Base-by-base conservation (phyloP, 2,329 filamentous ascomycete genomes). In the Epichloe baconii region DNA sequence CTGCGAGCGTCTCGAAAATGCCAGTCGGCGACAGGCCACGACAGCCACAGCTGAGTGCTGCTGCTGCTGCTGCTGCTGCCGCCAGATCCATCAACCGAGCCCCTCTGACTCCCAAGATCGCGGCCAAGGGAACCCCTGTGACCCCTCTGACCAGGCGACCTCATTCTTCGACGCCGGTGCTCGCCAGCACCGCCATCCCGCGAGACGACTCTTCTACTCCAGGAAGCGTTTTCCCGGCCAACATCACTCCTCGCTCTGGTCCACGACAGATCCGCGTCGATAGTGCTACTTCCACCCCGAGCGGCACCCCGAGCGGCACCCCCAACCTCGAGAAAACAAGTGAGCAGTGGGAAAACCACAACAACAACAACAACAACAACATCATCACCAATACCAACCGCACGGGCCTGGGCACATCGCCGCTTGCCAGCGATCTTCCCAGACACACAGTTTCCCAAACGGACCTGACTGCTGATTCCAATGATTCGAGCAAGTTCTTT, bases 161-260 rank as follows among this genome's bases (percentile, higher is more conserved):
- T 11, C 51, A 47, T 23, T 50, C 49, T 10, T 52, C 53, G 11
- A 54, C 53, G 3, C 46, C 56, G 1, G 53, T 54, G 3, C 46
- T 63, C 23, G 54, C 58, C 54, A 55, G 37, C 52, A 52, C 55
- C 14, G 44, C 50, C 17, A 46, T 56, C 14, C 62, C 48, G 17
- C 17, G 63, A 53, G 79, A 84, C 48, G 75, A 79, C 54, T 62
- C 73, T 56, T 66, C 74, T 44, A 75, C 77, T 44, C 73, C 80
- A 8, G 70, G 74, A 34, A 71, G 75, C 47, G 62, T 77, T 48
- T 79, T 79, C 58, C 68, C 88, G 44, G 67, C 66, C 64, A 89
- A 87, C 64, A 71, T 89, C 62, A 94, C 89, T 3, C 87, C 88
- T 48, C 80, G 89, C 57, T 88, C 88, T 8, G 85, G 84, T 8